Conservation (phyloP, 805 yeast species). For the Sugiyamaella mastotermitis region DNA sequence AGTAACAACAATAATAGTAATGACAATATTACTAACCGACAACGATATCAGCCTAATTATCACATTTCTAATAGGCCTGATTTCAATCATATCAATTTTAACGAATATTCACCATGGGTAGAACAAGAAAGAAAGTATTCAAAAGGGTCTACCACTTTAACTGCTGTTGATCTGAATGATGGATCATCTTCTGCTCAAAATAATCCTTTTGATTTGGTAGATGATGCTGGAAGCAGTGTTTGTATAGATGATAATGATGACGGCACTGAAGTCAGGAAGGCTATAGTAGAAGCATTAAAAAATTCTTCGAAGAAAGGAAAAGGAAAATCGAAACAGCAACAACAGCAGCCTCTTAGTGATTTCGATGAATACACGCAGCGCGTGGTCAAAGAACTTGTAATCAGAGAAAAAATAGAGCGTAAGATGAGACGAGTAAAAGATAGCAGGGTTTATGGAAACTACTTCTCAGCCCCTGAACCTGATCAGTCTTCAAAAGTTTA, state of each 20-base stretch:
- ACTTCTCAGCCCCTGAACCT: constrained; percentile 13
- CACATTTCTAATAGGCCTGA: constrained; percentile 4
- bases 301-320: background rate
- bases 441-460: constrained; percentile 19
- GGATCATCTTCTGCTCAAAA: background rate
- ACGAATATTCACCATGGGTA: background rate
- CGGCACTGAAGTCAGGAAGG: constrained; percentile 19
- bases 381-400: constrained; percentile 24
- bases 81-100: constrained; percentile 1
- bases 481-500: background rate
- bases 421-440: constrained; percentile 10
- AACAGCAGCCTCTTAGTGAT: constrained; percentile 18
- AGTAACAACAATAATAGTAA: background rate
- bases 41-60: too few species aligned
- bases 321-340: background rate
- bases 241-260: constrained; percentile 28
- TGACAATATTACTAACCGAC: background rate
- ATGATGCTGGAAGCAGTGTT: constrained; percentile 28
- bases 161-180: background rate
- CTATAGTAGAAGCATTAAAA: constrained; percentile 18
- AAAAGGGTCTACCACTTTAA: background rate
- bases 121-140: too few species aligned
- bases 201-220: constrained; percentile 9
- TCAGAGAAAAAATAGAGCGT: constrained; percentile 15
- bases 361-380: constrained; percentile 25